Conservation (phyloP, 1,139 yeast genomes). For the Yamadazyma oceani region DNA sequence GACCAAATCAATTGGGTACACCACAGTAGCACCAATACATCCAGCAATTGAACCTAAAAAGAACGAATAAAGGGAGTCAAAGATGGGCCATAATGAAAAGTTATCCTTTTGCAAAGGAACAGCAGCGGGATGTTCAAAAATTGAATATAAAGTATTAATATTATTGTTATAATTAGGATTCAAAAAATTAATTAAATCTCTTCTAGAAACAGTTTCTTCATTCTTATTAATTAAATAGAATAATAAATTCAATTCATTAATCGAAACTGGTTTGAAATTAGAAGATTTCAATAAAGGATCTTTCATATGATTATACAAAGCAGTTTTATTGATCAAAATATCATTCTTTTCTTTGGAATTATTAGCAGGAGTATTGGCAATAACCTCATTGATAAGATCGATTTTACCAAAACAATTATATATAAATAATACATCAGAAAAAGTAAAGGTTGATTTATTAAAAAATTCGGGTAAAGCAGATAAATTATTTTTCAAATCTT, state of each 20-base stretch:
- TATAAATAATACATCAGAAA: conserved; percentile 43
- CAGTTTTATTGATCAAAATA: conserved; percentile 42
- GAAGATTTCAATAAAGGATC: conserved; percentile 54
- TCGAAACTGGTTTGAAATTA: conserved; percentile 49
- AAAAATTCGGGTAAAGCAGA: conserved; percentile 38
- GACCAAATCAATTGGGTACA: conserved; percentile 93
- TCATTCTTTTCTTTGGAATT: conserved; percentile 46
- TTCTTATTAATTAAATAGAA: conserved; percentile 48
- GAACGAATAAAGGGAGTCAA: conserved; percentile 87
- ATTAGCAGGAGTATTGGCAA: conserved; percentile 55
- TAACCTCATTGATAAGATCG: conserved; percentile 57
- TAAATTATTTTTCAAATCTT: conserved; percentile 39
- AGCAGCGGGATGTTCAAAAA: conserved; percentile 47
- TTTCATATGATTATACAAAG: conserved; percentile 47
- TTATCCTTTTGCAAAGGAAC: conserved; percentile 35
- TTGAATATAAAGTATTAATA: conserved; percentile 33
- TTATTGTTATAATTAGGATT: conserved; percentile 48
- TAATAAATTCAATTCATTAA: conserved; percentile 45
- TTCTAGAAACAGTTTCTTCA: conserved; percentile 50
- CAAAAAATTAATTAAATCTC: conserved; percentile 49
- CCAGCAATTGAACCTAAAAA: conserved; percentile 93
- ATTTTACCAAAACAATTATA: conserved; percentile 46
- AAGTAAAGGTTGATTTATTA: conserved; percentile 34
- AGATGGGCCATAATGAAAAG: conserved; percentile 56
- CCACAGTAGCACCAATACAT: conserved; percentile 97